Conservation (phyloP, 305 asterid genomes). For the Solanum chacoense region DNA sequence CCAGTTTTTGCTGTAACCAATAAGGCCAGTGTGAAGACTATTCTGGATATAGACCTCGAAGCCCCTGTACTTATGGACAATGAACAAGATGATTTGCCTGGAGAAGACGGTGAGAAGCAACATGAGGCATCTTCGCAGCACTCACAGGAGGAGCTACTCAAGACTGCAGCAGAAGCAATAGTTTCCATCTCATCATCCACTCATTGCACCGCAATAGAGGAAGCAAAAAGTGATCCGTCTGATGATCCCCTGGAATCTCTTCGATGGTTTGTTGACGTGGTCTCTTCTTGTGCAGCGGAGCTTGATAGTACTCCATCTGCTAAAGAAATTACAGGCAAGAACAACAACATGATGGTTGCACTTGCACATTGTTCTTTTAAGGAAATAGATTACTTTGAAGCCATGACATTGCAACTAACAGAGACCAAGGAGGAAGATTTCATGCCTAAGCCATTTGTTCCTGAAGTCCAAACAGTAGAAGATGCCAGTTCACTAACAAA, state of each 20-base stretch:
- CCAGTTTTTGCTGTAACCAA: slow-evolving; percentile 26
- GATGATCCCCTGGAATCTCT: slow-evolving; percentile 46
- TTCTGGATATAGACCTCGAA: slow-evolving; percentile 62
- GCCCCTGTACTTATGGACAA: slow-evolving; percentile 39
- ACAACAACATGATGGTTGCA: slow-evolving; percentile 2
- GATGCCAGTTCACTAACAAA: slow-evolving; percentile 25
- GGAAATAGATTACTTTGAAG: slow-evolving; percentile 78
- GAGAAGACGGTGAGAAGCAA: slow-evolving; percentile 11
- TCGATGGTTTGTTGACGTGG: slow-evolving; percentile 45
- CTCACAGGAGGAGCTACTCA: slow-evolving; percentile 34
- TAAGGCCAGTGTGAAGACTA: slow-evolving; percentile 18
- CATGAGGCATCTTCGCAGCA: slow-evolving; percentile 16
- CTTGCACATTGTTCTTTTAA: slow-evolving; percentile 11
- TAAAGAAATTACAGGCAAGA: slow-evolving; percentile 13
- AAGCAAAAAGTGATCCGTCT: not conserved
- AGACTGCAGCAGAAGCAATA: slow-evolving; percentile 59
- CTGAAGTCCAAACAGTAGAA: slow-evolving; percentile 34
- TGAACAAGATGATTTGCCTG: slow-evolving; percentile 36
- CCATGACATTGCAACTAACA: slow-evolving; percentile 50
- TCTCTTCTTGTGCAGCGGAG: slow-evolving; percentile 23
- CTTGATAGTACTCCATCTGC: slow-evolving; percentile 7
- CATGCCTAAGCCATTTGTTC: slow-evolving; percentile 64
- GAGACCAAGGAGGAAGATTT: slow-evolving; percentile 67
- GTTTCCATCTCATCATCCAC: slow-evolving; percentile 43
- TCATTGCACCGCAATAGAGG: slow-evolving; percentile 9